A percentile compares a stretch with the other conserved stretches of the same genome.
phyloP scores from a whole-genome alignment of 306 rosid species.

The Trifolium dubium region DNA sequence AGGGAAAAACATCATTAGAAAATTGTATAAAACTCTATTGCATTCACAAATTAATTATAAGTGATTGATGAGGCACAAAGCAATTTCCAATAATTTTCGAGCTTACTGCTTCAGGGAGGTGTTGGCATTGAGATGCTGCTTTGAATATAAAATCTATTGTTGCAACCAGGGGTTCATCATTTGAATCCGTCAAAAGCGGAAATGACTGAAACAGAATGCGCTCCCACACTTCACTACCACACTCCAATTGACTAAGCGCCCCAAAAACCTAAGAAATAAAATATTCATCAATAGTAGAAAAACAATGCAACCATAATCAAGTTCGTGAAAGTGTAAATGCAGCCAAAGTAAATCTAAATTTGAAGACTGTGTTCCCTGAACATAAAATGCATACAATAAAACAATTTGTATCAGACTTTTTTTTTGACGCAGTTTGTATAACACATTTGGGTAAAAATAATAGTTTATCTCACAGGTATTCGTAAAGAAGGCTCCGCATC shows the following conservation, averaged over 20 bases:
- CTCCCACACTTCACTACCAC: conserved; percentile 97
- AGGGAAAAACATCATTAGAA: conserved; percentile 23
- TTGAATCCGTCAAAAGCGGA: conserved; percentile 83
- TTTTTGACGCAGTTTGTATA: conserved; percentile 15
- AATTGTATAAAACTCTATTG: not conserved
- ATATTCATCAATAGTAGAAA: conserved; percentile 39
- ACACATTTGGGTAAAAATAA: conserved; percentile 36
- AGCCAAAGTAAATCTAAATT: conserved; percentile 18
- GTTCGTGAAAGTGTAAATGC: conserved; percentile 15
- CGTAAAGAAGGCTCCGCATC: conserved; percentile 89
- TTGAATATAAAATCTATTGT: conserved; percentile 90
- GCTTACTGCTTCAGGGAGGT: conserved; percentile 96
- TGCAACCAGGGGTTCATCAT: conserved; percentile 81
- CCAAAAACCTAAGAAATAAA: conserved; percentile 71
- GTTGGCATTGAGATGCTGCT: conserved; percentile 98
- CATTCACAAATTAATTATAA: not conserved
- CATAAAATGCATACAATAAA: conserved; percentile 16
- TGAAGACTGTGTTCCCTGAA: conserved; percentile 14
- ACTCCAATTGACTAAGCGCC: conserved; percentile 92
- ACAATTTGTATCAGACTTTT: conserved; percentile 27
- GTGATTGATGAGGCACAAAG: conserved; percentile 31
- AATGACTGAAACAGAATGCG: conserved; percentile 77
- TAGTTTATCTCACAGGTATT: conserved; percentile 72
- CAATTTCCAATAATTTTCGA: conserved; percentile 39
- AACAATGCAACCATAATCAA: conserved; percentile 27